These are phyloP conservation scores for Schoenoplectus triqueter DNA, from an alignment of 202 grass and related monocot genomes.

Conservation along the genomic window DNA sequence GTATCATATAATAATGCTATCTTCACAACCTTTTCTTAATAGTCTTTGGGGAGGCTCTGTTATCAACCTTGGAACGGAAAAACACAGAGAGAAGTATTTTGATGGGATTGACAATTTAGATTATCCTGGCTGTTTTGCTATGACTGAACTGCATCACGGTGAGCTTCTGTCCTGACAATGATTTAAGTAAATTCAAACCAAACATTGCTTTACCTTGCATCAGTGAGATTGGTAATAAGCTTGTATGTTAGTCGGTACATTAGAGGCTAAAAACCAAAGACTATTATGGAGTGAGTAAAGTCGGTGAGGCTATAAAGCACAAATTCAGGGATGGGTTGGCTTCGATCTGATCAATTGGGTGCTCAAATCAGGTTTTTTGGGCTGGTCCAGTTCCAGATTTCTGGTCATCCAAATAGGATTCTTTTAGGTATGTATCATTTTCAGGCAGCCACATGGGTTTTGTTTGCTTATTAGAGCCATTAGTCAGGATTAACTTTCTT, in stretches of 20 bases:
- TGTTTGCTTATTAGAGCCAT: conserved; percentile 14
- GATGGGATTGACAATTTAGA: conserved; percentile 94
- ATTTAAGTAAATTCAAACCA: conserved; percentile 8
- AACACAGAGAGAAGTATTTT: conserved; percentile 88
- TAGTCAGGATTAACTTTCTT: not conserved
- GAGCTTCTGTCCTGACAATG: conserved; percentile 42
- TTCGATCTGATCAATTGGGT: conserved; percentile 1
- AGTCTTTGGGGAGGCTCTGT: conserved; percentile 98
- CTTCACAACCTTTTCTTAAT: conserved; percentile 43
- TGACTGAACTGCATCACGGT: conserved; percentile 99
- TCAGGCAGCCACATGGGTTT: not conserved
- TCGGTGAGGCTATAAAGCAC: not conserved
- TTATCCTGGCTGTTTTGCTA: conserved; percentile 95
- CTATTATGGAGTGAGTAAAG: not conserved
- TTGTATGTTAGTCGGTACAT: not conserved
- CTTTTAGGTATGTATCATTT: not conserved
- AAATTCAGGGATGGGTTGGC: not conserved
- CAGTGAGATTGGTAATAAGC: not conserved
- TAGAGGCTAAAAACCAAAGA: not conserved
- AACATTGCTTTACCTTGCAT: not conserved
- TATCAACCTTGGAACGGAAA: conserved; percentile 89
- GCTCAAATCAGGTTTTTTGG: conserved; percentile 5
- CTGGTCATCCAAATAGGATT: not conserved
- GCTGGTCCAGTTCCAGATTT: not conserved
- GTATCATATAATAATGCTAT: conserved; percentile 34